Conservation (phyloP, 2,329 filamentous ascomycete genomes). For the Colletotrichum sp. region DNA sequence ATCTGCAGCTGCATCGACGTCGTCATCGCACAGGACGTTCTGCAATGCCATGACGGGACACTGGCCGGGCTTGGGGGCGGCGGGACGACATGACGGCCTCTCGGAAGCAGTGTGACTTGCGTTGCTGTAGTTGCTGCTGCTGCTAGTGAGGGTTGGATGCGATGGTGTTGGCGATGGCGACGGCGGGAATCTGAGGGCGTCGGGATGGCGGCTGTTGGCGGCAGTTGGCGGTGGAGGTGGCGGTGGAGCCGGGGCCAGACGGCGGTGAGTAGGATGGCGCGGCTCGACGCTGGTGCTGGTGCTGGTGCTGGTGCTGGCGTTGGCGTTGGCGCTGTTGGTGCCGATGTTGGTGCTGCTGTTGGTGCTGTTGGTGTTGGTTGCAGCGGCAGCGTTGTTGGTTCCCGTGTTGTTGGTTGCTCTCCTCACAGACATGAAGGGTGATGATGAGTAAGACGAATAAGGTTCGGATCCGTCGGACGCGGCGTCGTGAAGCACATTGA, state of each 20-base stretch:
- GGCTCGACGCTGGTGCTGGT: neutral
- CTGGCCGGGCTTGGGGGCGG: conserved; percentile 2
- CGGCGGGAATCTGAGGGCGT: conserved; percentile 9
- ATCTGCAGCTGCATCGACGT: neutral
- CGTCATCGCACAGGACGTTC: conserved; percentile 17
- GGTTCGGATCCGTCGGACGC: conserved; percentile 1
- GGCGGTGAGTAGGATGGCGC: conserved; percentile 1
- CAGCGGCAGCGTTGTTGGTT: neutral
- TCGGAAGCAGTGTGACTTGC: neutral
- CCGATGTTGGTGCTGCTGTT: neutral
- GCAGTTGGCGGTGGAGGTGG: neutral
- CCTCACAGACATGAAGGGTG: neutral
- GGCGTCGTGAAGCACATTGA: neutral
- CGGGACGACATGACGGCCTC: neutral
- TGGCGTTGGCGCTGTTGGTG: neutral
- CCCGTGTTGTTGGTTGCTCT: neutral
- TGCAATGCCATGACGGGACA: conserved; percentile 20
- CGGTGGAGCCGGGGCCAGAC: neutral
- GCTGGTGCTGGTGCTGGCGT: neutral
- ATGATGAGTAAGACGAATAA: neutral
- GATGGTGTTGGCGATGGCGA: conserved; percentile 17
- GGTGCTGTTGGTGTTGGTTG: neutral
- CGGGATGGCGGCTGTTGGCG: conserved; percentile 1
- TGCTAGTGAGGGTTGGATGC: neutral
- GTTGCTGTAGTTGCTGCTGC: neutral